Conservation (phyloP, 768 basidiomycete genomes). For the Suillus luteus region DNA sequence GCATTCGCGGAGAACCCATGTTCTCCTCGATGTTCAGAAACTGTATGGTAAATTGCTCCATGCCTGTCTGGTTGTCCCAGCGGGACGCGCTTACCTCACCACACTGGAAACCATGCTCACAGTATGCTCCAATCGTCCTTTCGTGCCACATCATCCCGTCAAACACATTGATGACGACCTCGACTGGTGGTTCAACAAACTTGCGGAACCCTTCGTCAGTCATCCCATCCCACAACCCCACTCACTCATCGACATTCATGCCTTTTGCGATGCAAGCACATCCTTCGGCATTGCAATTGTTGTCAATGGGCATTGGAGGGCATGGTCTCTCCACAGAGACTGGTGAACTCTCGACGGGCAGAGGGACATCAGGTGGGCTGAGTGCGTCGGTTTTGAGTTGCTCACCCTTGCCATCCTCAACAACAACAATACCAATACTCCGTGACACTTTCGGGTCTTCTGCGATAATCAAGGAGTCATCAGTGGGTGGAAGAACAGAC, state of each 20-base stretch:
- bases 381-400: no score
- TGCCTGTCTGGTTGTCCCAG: constrained; percentile 33
- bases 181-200: constrained; percentile 24
- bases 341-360: no score
- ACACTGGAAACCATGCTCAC: constrained; percentile 39
- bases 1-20: constrained; percentile 25
- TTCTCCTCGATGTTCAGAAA: constrained; percentile 34
- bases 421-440: not conserved
- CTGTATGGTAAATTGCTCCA: constrained; percentile 46
- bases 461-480: constrained; percentile 38
- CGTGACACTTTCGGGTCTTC: constrained; percentile 5
- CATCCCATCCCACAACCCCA: no score
- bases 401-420: no score
- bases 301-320: no score
- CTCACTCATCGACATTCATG: no score
- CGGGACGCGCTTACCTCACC: constrained; percentile 42
- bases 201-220: no score
- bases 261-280: no score
- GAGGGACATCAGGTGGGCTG: no score
- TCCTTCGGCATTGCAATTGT: no score
- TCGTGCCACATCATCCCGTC: constrained; percentile 26
- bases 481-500: constrained; percentile 37
- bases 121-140: constrained; percentile 31
- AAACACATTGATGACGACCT: constrained; percentile 24
- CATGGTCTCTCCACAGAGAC: no score